Conservation (phyloP, 2,329 filamentous ascomycete species). For the Pleurostoma richardsiae region DNA sequence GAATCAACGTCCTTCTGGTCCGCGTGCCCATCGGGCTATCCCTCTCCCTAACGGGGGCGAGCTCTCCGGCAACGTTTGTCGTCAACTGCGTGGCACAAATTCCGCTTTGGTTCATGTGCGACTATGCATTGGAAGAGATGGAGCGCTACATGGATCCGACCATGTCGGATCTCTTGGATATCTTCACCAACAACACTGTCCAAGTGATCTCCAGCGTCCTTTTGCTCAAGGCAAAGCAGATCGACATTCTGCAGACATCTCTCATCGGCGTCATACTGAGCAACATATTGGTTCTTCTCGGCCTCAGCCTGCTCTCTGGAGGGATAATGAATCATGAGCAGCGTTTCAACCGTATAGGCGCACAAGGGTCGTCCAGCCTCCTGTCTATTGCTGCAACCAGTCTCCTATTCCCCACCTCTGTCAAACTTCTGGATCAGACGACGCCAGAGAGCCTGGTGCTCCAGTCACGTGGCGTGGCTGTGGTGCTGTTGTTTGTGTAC, state of each 20-base stretch:
- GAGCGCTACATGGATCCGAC: slow-evolving; percentile 1
- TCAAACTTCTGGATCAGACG: slow-evolving; percentile 3
- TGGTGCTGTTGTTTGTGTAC: slow-evolving; percentile 4
- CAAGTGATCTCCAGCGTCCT: slow-evolving; percentile 3
- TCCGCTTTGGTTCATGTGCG: slow-evolving; percentile 3
- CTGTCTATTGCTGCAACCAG: slow-evolving; percentile 3
- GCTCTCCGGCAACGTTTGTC: neutral
- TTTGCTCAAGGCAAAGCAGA: neutral
- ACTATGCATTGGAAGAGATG: slow-evolving; percentile 1
- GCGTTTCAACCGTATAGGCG: neutral
- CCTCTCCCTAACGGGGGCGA: neutral
- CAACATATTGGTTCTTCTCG: slow-evolving; percentile 5
- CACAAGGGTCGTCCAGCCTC: slow-evolving; percentile 2
- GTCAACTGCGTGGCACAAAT: slow-evolving; percentile 4
- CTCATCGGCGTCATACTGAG: slow-evolving; percentile 5
- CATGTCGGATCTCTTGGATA: slow-evolving; percentile 1
- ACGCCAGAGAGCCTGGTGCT: neutral
- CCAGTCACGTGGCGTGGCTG: slow-evolving; percentile 1
- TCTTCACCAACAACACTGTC: slow-evolving; percentile 2
- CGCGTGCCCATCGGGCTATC: slow-evolving; percentile 1
- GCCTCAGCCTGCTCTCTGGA: slow-evolving; percentile 2
- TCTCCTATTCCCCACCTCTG: slow-evolving; percentile 3
- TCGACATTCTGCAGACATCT: slow-evolving; percentile 2
- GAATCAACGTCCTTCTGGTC: slow-evolving; percentile 1
- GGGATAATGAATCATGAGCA: slow-evolving; percentile 2